Conservation (phyloP, 176 grass and related monocot genomes). For the Avena sativa region DNA sequence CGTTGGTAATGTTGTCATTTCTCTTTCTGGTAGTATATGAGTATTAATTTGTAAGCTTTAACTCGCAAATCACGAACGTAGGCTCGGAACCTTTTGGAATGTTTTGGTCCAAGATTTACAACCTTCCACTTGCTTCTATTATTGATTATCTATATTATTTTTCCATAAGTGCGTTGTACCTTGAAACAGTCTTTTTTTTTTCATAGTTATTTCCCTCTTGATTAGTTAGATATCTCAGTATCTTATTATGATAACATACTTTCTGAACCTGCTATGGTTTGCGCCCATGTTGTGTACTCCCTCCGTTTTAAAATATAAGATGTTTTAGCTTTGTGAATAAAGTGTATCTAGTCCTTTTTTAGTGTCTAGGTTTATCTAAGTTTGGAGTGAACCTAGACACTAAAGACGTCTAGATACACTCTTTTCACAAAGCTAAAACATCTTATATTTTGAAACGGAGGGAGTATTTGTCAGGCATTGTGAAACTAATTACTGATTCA, state of each 20-base stretch:
- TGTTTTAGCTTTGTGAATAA: no score
- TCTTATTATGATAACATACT: not conserved
- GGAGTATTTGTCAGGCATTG: not conserved
- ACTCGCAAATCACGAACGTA: not conserved
- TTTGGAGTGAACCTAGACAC: no score
- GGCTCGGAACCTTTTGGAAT: not conserved
- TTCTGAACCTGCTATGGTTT: not conserved
- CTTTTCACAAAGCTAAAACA: no score
- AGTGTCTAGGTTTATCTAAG: no score
- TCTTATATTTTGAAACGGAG: no score
- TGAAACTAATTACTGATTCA: slow-evolving; percentile 13
- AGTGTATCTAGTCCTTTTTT: no score
- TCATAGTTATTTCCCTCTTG: not conserved
- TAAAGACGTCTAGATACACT: no score
- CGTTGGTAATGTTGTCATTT: not conserved
- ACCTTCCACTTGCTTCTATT: not conserved
- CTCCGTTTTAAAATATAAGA: no score
- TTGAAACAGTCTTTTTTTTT: no score
- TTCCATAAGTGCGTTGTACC: not conserved
- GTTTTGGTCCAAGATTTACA: not conserved
- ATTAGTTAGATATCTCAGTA: slow-evolving; percentile 1
- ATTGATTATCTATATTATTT: slow-evolving; percentile 9
- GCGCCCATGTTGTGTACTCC: not conserved
- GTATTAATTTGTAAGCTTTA: not conserved
- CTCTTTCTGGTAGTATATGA: not conserved